Conservation (phyloP, 2,329 filamentous ascomycete species). For the Trichocomaceae sp. region DNA sequence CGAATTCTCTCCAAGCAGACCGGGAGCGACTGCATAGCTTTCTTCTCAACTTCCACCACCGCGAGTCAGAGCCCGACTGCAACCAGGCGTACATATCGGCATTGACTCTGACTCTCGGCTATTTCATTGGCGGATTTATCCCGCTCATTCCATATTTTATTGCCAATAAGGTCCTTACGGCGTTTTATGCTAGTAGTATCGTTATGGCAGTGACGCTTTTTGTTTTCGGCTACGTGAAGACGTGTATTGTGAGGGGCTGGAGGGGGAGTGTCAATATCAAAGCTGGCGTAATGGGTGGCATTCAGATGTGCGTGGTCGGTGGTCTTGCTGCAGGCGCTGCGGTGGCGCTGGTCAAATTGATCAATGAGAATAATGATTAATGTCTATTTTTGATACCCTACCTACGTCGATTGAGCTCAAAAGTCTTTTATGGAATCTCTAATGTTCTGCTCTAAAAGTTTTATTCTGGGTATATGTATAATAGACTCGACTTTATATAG, state of each 20-base stretch:
- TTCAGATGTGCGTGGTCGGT: conserved; percentile 60
- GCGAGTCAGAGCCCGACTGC: conserved; percentile 39
- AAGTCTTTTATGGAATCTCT: not conserved
- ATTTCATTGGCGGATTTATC: conserved; percentile 31
- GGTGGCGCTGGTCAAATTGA: conserved; percentile 55
- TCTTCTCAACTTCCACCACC: conserved; percentile 44
- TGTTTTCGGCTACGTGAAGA: conserved; percentile 42
- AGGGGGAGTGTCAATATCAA: conserved; percentile 40
- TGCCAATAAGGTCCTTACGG: conserved; percentile 32
- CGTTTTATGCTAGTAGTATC: conserved; percentile 39
- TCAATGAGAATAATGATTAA: conserved; percentile 35
- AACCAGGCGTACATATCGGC: conserved; percentile 45
- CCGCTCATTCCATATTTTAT: conserved; percentile 46
- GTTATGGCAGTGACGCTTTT: conserved; percentile 40
- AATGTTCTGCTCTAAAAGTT: not conserved
- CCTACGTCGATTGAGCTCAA: too few relatives aligned
- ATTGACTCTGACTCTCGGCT: conserved; percentile 29
- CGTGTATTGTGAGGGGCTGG: conserved; percentile 42
- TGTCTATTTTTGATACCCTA: not conserved
- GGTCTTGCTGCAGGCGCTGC: conserved; percentile 60
- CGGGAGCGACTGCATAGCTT: conserved; percentile 40
- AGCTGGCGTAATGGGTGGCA: conserved; percentile 52
- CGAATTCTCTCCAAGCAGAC: conserved; percentile 30
- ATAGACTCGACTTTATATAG: not conserved
- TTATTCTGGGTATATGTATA: not conserved